Evolutionary conservation across 202 grass and related monocot species (phyloP).

Genomic region (Zizania palustris): DNA sequence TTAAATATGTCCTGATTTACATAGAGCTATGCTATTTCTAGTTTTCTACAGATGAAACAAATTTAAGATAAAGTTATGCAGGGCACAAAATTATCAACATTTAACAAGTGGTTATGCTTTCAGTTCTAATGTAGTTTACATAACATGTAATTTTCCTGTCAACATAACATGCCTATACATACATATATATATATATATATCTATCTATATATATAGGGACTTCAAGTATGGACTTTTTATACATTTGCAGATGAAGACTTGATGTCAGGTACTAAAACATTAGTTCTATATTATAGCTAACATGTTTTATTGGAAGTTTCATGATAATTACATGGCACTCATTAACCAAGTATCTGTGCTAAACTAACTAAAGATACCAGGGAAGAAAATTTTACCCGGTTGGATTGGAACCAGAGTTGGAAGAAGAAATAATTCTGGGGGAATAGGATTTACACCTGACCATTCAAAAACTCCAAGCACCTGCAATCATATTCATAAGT

Average conservation of each 20-base stretch:
- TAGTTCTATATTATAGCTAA: conserved; percentile 4
- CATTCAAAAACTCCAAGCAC: conserved; percentile 79
- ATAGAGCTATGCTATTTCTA: conserved; percentile 3
- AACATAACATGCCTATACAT: not conserved
- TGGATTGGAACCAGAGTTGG: conserved; percentile 74
- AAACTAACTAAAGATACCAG: conserved; percentile 6
- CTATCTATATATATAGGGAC: not conserved
- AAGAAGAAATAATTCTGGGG: conserved; percentile 72
- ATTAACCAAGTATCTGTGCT: conserved; percentile 2
- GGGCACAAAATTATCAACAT: not conserved
- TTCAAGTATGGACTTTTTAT: not conserved
- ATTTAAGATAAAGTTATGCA: not conserved
- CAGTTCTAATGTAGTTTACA: not conserved
- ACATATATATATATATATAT: too few relatives aligned
- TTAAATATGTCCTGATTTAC: not conserved
- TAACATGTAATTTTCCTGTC: not conserved
- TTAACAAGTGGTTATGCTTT: not conserved
- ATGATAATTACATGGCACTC: not conserved
- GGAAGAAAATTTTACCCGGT: conserved; percentile 49
- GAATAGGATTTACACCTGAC: conserved; percentile 77
- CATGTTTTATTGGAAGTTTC: not conserved
- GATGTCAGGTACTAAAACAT: not conserved
- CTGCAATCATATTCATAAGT: conserved; percentile 38
- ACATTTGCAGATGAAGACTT: not conserved
- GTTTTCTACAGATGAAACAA: not conserved